These are phyloP conservation scores for Cytidiella melzeri DNA, from an alignment of 768 basidiomycete species.

Conservation along the genomic window DNA sequence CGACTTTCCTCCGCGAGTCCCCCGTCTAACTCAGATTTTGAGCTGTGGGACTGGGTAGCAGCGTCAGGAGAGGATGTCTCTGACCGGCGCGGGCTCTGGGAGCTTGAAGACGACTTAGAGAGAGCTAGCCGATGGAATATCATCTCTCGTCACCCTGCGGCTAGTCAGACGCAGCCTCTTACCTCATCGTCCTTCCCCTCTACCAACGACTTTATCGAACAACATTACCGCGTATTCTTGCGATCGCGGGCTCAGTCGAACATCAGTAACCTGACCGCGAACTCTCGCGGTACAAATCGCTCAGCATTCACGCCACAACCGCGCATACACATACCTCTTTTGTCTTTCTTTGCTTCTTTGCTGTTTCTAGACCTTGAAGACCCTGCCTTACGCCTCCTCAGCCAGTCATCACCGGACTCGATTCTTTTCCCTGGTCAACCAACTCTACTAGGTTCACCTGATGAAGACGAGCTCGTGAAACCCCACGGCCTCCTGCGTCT, in stretches of 20 bases:
- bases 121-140: constrained; percentile 15
- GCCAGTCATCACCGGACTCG: constrained; percentile 26
- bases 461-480: not conserved
- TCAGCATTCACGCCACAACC: constrained; percentile 18
- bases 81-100: constrained; percentile 14
- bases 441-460: constrained; percentile 7
- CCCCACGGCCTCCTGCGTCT: constrained; percentile 9
- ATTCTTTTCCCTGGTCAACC: constrained; percentile 28
- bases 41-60: constrained; percentile 20
- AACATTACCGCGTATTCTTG: not conserved
- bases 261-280: not conserved
- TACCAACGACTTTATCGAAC: not conserved
- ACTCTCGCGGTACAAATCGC: not conserved
- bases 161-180: not conserved
- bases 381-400: constrained; percentile 31
- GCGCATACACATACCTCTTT: constrained; percentile 30
- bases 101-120: constrained; percentile 18
- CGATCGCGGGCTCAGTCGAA: constrained; percentile 6
- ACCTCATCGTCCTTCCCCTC: not conserved
- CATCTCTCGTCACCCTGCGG: not conserved
- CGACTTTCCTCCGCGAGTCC: not conserved
- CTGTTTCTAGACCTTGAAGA: constrained; percentile 35
- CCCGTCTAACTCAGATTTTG: constrained; percentile 12
- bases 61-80: constrained; percentile 9
- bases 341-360: constrained; percentile 32